Percentiles rank a stretch among this genome's conserved stretches.
These are phyloP conservation scores for Berberis vulgaris DNA, from an alignment of 164 flowering plant genomes.

Conservation along the genomic window DNA sequence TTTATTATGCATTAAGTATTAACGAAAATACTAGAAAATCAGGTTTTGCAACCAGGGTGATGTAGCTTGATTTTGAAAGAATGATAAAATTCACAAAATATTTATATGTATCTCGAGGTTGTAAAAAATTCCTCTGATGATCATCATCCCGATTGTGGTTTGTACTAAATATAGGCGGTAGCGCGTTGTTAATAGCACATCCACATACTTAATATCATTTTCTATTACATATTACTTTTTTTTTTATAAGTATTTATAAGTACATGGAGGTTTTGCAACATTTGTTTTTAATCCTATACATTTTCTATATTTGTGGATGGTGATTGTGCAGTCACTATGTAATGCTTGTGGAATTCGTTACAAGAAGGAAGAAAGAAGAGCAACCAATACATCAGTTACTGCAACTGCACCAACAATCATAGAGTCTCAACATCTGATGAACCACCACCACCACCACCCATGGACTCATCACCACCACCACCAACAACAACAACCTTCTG, in stretches of 20 bases:
- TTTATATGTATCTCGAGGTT: too few relatives aligned
- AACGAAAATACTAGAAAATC: too few relatives aligned
- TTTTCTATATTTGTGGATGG: not conserved
- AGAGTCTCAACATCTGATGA: conserved; percentile 23
- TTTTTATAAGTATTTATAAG: not conserved
- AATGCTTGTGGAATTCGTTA: conserved; percentile 97
- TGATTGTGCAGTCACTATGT: conserved; percentile 67
- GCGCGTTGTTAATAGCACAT: too few relatives aligned
- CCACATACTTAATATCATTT: too few relatives aligned
- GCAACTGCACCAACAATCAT: conserved; percentile 4
- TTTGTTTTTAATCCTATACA: not conserved
- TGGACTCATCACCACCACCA: conserved; percentile 21
- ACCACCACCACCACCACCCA: conserved; percentile 12
- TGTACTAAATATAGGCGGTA: too few relatives aligned
- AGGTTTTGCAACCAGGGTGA: too few relatives aligned
- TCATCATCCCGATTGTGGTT: too few relatives aligned
- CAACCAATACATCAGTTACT: conserved; percentile 36
- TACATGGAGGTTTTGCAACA: not conserved
- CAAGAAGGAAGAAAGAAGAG: conserved; percentile 96
- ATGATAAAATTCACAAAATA: too few relatives aligned
- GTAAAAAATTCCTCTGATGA: too few relatives aligned
- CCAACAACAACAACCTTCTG: conserved; percentile 25
- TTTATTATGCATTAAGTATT: too few relatives aligned
- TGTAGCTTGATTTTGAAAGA: too few relatives aligned
- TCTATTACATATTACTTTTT: not conserved